phyloP scores from a whole-genome alignment of 2,329 filamentous ascomycete genomes.

The Elsinoe arachidis region DNA sequence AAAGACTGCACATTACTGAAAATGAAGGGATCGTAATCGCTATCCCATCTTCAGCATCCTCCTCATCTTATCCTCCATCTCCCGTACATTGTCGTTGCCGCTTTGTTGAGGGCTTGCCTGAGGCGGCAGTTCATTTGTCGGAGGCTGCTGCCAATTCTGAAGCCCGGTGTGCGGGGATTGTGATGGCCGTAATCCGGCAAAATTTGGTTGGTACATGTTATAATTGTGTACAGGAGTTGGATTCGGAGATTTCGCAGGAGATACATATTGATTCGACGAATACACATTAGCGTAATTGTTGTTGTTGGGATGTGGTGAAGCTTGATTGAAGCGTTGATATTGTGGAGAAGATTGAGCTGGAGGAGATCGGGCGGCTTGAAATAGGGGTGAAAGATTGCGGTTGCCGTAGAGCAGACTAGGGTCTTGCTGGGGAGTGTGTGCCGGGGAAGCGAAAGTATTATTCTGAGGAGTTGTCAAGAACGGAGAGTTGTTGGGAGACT shows the following conservation, averaged over 20 bases:
- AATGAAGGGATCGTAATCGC: not conserved
- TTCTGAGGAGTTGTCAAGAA: conserved; percentile 15
- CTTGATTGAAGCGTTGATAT: conserved; percentile 17
- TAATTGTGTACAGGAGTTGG: conserved; percentile 3
- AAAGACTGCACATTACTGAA: not conserved
- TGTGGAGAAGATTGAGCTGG: conserved; percentile 20
- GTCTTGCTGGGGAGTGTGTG: conserved; percentile 22
- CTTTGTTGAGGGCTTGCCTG: not conserved
- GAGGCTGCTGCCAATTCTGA: conserved; percentile 6
- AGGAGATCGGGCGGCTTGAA: conserved; percentile 38
- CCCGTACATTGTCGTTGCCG: conserved; percentile 22
- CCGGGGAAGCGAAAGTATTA: conserved; percentile 19
- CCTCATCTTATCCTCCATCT: conserved; percentile 33
- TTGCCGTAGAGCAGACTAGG: conserved; percentile 35
- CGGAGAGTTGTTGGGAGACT: conserved; percentile 9
- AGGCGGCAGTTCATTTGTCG: conserved; percentile 9
- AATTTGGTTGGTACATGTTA: conserved; percentile 1
- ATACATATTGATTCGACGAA: conserved; percentile 14
- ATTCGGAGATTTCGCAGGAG: conserved; percentile 6
- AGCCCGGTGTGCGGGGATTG: not conserved
- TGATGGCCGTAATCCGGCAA: conserved; percentile 4
- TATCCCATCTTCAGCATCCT: conserved; percentile 30
- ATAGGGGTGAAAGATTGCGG: conserved; percentile 41
- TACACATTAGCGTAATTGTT: conserved; percentile 17
- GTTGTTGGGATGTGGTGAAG: conserved; percentile 8